A percentile compares a stretch with the other conserved stretches of the same genome.
Evolutionary conservation across 352 stramenopile species (phyloP).

Genomic region (Globisporangium heterothallicum): DNA sequence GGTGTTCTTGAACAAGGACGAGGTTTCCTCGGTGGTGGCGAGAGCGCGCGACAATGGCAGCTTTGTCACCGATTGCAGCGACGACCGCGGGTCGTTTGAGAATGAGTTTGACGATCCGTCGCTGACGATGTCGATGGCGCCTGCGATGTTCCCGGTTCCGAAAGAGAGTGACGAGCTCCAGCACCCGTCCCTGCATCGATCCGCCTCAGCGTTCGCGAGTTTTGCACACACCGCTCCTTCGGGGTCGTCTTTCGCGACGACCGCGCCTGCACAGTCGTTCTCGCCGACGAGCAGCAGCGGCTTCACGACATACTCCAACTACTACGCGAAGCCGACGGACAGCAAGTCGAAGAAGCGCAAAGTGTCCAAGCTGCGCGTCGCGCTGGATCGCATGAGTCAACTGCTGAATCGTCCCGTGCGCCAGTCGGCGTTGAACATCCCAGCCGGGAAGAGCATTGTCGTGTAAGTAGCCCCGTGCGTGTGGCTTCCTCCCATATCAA

Average conservation of each 20-base stretch:
- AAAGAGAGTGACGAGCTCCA: background rate
- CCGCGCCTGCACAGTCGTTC: background rate
- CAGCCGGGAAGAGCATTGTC: conserved; percentile 62
- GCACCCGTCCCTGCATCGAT: conserved; percentile 5
- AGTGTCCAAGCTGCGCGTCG: conserved; percentile 58
- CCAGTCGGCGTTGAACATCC: conserved; percentile 60
- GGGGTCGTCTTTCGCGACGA: conserved; percentile 3
- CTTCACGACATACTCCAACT: conserved; percentile 28
- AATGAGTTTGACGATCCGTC: conserved; percentile 25
- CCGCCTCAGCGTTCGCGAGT: conserved; percentile 8
- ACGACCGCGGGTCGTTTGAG: conserved; percentile 28
- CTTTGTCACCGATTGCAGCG: conserved; percentile 30
- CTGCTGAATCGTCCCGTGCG: conserved; percentile 70
- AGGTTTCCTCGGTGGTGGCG: conserved; percentile 14
- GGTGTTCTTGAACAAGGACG: conserved; percentile 65
- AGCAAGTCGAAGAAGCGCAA: conserved; percentile 50
- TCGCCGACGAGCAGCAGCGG: conserved; percentile 19
- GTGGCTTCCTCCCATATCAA: too few relatives aligned
- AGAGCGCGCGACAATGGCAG: conserved; percentile 19
- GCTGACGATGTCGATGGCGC: background rate
- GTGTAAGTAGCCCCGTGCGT: conserved; percentile 34
- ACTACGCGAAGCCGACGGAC: conserved; percentile 10
- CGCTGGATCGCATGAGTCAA: conserved; percentile 63
- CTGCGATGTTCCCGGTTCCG: background rate
- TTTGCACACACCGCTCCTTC: background rate